phyloP scores from a whole-genome alignment of 2,329 filamentous ascomycete genomes.

The Xylaria sp. region DNA sequence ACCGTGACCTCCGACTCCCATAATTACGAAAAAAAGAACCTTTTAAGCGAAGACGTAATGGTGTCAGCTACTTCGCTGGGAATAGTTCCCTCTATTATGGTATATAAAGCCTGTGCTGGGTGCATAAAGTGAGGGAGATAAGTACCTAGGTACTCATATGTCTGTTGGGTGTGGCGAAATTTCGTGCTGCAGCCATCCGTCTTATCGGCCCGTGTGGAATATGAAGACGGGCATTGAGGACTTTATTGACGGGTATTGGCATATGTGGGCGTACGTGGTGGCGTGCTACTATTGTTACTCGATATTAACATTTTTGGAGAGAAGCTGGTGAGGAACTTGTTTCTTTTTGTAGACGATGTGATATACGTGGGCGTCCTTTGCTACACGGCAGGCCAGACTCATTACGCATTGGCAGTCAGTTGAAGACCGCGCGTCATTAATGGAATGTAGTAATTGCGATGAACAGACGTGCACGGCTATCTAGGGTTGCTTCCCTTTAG shows the following conservation, averaged over 20 bases:
- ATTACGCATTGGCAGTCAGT: too few relatives aligned
- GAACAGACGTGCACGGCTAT: background rate
- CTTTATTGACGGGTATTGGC: background rate
- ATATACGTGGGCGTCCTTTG: background rate
- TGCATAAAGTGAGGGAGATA: background rate
- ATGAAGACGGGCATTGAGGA: background rate
- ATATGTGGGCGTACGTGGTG: background rate
- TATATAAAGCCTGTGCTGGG: background rate
- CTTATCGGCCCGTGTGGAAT: background rate
- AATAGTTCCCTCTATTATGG: background rate
- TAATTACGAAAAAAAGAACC: background rate
- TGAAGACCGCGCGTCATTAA: background rate
- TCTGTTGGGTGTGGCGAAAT: background rate
- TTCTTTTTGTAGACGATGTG: background rate
- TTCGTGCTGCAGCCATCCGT: background rate
- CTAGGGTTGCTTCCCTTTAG: background rate
- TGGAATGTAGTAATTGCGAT: background rate
- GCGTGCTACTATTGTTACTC: background rate
- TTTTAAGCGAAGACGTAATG: background rate
- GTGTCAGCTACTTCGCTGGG: slow-evolving; percentile 11
- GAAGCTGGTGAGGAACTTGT: background rate
- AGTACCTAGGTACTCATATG: background rate
- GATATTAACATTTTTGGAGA: background rate
- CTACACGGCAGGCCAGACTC: too few relatives aligned
- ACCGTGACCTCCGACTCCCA: background rate